Evolutionary conservation across 2,329 filamentous ascomycete genomes (phyloP), one percentile per base, ranked within the genome.

Genomic region (Fusarium sp.): DNA sequence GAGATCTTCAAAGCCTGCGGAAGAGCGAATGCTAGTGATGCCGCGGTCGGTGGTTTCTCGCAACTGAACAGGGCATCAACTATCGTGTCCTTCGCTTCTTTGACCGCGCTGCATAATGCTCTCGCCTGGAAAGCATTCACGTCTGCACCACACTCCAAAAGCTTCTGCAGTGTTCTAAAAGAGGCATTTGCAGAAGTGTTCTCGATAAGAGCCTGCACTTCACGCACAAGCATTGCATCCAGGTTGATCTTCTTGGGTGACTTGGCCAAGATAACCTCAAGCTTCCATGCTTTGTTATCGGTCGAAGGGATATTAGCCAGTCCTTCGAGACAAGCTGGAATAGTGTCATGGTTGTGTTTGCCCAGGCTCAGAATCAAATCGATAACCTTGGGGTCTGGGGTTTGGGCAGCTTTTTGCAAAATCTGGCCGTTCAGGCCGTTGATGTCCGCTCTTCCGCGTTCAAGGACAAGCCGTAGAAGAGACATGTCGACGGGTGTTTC

Each of bases 71-170:
- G 75, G 26, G 87, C 75, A 44, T 88, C 86, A 13, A 84, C 82
- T 11, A 89, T 76, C 7, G 80, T 80, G 1, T 80, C 76, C 46
- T 85, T 81, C 17, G 83, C 82, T 2, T 81, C 82, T 20, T 82
- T 82, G 5, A 90, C 83, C 7, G 87, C 86, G 57, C 81, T 80
- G 56, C 85, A 85, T 1, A 90, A 76, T 0, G 87, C 83, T 3
- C 84, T 83, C 1, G 83, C 87, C 30, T 87, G 84, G 61, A 84
- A 82, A 2, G 82, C 80, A 67, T 90, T 89, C n/a, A 88, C 80
- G 49, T 89, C 84, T 4, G 88, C 88, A 2, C 87, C 86, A 2
- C 83, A 81, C 3, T 82, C 80, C 3, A 90, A 74, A 0, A 90
- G 81, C 2, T 82, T 78, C 59, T 83, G 82, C 37, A 89, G 63